Base-by-base conservation (phyloP, 768 basidiomycete species). In the Boletus rubropictus region DNA sequence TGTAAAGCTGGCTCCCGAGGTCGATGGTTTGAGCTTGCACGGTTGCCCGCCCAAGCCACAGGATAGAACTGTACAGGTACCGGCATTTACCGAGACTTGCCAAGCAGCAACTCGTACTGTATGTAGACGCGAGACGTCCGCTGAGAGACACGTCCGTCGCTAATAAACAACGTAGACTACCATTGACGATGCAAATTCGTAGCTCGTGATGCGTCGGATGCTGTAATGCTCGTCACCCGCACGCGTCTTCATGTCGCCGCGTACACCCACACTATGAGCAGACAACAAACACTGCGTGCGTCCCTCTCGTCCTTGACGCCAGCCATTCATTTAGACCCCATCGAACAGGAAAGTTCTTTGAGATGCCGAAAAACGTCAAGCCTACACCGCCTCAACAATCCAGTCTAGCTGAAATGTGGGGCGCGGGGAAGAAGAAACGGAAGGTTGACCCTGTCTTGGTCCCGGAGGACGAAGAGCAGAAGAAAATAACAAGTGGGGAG, bases 401-500 rank as follows among this genome's bases (percentile, higher is more conserved):
- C n/a, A 89, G 72, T 57, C 76, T 92, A 32, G 73, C 78, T 47
- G 85, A 89, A 45, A 74, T 88, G 71, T 91, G 86, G 86, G 73
- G 71, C 9, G 71, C 68, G 56, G 78, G 77, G 66, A 75, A 64
- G 69, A 74, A 66, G 54, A 60, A 64, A 50, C 58, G 51, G 14
- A 58, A 50, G 31, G 45, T 50, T 3, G 51, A 46, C 27, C 49
- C 48, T 34, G 50, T 40, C 60, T 11, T 62, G 58, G 28, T 37
- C 59, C 12, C 66, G 53, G 40, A 51, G 44, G 41, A 63, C 52
- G 34, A 61, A 57, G 31, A 57, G 49, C 14, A 67, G 67, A 50
- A 34, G 49, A n/a, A 55, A 57, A 22, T 51, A 51, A 9, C 56
- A 56, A 34, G 29, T 46, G 21, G 54, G 31, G 46, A 56, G 8